Evolutionary conservation across 2,329 filamentous ascomycete species (phyloP).

Genomic region (Decorospora gaudefroyi): DNA sequence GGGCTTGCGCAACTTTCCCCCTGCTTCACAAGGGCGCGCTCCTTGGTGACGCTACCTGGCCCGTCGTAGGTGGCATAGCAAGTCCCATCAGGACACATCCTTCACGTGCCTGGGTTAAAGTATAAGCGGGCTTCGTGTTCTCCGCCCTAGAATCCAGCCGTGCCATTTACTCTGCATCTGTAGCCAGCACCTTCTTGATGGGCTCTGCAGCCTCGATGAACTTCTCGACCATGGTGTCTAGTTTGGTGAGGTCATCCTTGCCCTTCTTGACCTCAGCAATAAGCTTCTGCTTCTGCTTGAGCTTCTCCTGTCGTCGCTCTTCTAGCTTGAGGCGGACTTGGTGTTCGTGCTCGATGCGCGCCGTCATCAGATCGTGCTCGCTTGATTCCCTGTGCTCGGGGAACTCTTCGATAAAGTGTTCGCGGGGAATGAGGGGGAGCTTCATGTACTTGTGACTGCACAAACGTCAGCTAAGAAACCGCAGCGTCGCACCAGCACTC

Average conservation of each 20-base stretch:
- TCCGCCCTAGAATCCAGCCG: background rate
- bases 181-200: slow-evolving; percentile 83
- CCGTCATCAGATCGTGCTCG: slow-evolving; percentile 83
- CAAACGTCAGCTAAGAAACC: slow-evolving; percentile 18
- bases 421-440: slow-evolving; percentile 79
- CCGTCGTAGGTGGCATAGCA: background rate
- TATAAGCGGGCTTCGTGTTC: background rate
- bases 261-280: slow-evolving; percentile 84
- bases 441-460: slow-evolving; percentile 82
- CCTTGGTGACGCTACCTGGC: background rate
- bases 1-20: background rate
- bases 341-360: slow-evolving; percentile 88
- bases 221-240: slow-evolving; percentile 90
- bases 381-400: slow-evolving; percentile 74
- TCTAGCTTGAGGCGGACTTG: slow-evolving; percentile 83
- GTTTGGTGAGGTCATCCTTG: slow-evolving; percentile 86
- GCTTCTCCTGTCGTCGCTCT: slow-evolving; percentile 69
- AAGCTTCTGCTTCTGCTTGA: slow-evolving; percentile 68
- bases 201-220: slow-evolving; percentile 92
- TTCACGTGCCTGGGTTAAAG: no score
- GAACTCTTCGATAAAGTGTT: slow-evolving; percentile 77
- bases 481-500: slow-evolving; percentile 47
- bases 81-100: background rate
- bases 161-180: slow-evolving; percentile 65
- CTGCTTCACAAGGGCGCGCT: slow-evolving; percentile 1